These are phyloP conservation scores for Brassica balearica DNA, from an alignment of 441 rosid species.

Conservation along the genomic window DNA sequence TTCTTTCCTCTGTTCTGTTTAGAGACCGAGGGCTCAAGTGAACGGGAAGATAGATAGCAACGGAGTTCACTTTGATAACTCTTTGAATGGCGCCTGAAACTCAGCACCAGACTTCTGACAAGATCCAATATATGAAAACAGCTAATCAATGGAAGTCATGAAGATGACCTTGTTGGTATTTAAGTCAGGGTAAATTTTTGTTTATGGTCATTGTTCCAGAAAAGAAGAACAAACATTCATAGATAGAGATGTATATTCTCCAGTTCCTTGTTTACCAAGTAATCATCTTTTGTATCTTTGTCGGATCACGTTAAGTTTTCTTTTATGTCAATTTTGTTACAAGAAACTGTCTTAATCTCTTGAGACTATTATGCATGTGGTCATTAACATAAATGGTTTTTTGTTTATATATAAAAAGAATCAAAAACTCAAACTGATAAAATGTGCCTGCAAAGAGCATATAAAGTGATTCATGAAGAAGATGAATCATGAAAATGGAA, in stretches of 20 bases:
- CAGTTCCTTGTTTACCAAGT: slow-evolving; percentile 36
- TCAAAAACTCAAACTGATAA: neutral
- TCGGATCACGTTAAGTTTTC: slow-evolving; percentile 7
- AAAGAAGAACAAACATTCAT: neutral
- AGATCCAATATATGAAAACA: slow-evolving; percentile 10
- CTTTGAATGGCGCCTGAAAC: slow-evolving; percentile 79
- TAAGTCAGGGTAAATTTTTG: neutral
- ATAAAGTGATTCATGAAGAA: slow-evolving; percentile 25
- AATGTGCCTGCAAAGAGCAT: neutral
- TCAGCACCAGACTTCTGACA: neutral
- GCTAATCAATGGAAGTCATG: slow-evolving; percentile 3
- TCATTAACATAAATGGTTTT: neutral
- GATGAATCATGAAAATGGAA: slow-evolving; percentile 60
- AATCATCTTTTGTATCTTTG: slow-evolving; percentile 31
- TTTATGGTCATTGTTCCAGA: slow-evolving; percentile 29
- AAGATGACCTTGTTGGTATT: slow-evolving; percentile 13
- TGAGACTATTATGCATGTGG: slow-evolving; percentile 7
- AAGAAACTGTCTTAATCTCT: slow-evolving; percentile 15
- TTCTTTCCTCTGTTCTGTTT: slow-evolving; percentile 34
- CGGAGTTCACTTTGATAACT: slow-evolving; percentile 60
- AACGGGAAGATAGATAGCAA: slow-evolving; percentile 89
- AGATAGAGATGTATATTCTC: slow-evolving; percentile 38
- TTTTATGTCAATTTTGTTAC: slow-evolving; percentile 12
- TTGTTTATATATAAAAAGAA: neutral
- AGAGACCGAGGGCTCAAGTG: slow-evolving; percentile 86